Percentiles rank a stretch among this genome's conserved stretches.
Evolutionary conservation across 192 early-diverging fungal genomes (phyloP).

Genomic region (Entomortierella beljakovae): DNA sequence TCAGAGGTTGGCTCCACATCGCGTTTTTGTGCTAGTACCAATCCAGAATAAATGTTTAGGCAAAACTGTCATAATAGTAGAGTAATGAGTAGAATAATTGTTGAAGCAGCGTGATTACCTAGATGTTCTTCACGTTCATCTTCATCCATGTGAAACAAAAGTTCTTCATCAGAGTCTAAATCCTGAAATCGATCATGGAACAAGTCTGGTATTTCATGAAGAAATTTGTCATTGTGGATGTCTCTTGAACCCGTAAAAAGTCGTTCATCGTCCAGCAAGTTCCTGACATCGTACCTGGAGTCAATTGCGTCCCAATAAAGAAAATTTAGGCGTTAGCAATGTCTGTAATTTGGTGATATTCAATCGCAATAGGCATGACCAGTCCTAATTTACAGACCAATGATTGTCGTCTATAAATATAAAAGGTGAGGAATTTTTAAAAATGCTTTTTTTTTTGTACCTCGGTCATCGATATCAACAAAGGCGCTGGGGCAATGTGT

Average conservation of each 20-base stretch:
- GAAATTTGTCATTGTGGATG: constrained; percentile 14
- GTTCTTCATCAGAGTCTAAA: constrained; percentile 70
- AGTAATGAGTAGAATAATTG: too few species aligned
- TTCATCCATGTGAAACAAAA: constrained; percentile 63
- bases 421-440: background rate
- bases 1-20: constrained; percentile 8
- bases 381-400: background rate
- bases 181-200: constrained; percentile 70
- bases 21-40: constrained; percentile 14
- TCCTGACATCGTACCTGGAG: constrained; percentile 77
- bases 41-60: too few species aligned
- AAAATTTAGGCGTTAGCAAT: background rate
- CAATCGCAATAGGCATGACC: background rate
- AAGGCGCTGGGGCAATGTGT: background rate
- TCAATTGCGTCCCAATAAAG: too few species aligned
- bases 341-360: background rate
- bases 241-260: constrained; percentile 21
- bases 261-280: constrained; percentile 63
- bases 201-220: constrained; percentile 2
- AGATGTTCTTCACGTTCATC: constrained; percentile 64
- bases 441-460: background rate
- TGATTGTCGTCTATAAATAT: too few species aligned
- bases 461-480: background rate
- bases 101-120: constrained; percentile 34
- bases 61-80: too few species aligned